Evolutionary conservation across 2,329 filamentous ascomycete species (phyloP).

Genomic region (Pseudogymnoascus sp.): DNA sequence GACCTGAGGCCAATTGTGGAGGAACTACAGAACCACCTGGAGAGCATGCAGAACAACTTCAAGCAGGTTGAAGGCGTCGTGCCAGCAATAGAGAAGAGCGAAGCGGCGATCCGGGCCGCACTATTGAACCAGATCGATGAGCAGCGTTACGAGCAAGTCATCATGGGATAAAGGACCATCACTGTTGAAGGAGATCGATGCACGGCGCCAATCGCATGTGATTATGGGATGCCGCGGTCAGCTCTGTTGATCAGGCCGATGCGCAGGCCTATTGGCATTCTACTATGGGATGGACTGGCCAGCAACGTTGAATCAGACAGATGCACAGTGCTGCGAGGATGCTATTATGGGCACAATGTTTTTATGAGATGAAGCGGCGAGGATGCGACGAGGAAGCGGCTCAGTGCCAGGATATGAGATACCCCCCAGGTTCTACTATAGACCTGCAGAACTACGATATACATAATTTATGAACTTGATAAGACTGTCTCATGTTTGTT

Average conservation of each 20-base stretch:
- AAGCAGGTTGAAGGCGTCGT: constrained; percentile 26
- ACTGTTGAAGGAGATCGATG: neutral
- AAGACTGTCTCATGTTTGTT: neutral
- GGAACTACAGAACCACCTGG: constrained; percentile 27
- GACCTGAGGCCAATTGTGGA: constrained; percentile 22
- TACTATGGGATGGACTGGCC: neutral
- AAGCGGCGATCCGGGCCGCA: constrained; percentile 26
- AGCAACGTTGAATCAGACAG: neutral
- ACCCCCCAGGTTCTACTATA: neutral
- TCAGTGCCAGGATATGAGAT: neutral
- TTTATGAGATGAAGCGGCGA: neutral
- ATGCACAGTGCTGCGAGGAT: neutral
- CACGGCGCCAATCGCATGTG: neutral
- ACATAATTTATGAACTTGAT: neutral
- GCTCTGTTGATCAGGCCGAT: neutral
- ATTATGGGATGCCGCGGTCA: neutral
- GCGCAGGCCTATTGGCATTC: neutral
- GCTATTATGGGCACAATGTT: neutral
- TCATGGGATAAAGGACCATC: constrained; percentile 21
- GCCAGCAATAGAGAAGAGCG: constrained; percentile 25
- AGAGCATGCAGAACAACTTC: constrained; percentile 27
- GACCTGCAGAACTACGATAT: neutral
- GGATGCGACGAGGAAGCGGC: neutral
- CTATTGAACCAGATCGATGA: constrained; percentile 25
- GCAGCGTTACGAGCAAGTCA: constrained; percentile 26